Conservation (phyloP, 371 early-diverging fungal species). For the Sporodiniella umbellata region DNA sequence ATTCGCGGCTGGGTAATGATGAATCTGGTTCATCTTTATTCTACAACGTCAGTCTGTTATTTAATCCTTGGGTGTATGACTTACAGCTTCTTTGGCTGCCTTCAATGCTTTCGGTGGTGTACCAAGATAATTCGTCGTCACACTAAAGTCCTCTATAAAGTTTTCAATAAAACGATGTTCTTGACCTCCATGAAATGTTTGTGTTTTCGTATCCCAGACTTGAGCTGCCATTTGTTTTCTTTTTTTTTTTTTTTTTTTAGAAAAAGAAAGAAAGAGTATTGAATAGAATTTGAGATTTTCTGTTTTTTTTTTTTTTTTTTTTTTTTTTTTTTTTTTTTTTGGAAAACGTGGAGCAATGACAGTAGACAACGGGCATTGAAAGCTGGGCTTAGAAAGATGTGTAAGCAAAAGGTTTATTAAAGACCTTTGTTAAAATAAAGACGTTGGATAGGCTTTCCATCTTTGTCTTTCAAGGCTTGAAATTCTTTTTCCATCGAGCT, state of each 20-base stretch:
- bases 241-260: too few relatives aligned
- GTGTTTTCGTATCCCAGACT: conserved; percentile 77
- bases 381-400: not conserved
- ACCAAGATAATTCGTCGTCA: conserved; percentile 83
- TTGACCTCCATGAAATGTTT: conserved; percentile 87
- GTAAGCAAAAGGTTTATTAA: conserved; percentile 22
- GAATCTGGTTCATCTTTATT: conserved; percentile 58
- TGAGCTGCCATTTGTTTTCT: conserved; percentile 12
- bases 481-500: conserved; percentile 47
- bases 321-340: not conserved
- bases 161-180: conserved; percentile 78
- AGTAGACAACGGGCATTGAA: not conserved
- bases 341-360: not conserved
- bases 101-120: conserved; percentile 69
- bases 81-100: conserved; percentile 72
- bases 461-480: conserved; percentile 43
- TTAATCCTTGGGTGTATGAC: conserved; percentile 11
- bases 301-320: not conserved
- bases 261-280: not conserved
- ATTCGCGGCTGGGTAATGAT: conserved; percentile 86
- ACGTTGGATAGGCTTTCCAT: conserved; percentile 54
- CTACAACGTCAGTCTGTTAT: not conserved
- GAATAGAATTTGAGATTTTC: not conserved
- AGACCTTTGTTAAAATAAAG: conserved; percentile 75
- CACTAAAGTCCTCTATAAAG: conserved; percentile 87